Conservation (phyloP, 192 early-diverging fungal genomes). For the Glomus cerebriforme region DNA sequence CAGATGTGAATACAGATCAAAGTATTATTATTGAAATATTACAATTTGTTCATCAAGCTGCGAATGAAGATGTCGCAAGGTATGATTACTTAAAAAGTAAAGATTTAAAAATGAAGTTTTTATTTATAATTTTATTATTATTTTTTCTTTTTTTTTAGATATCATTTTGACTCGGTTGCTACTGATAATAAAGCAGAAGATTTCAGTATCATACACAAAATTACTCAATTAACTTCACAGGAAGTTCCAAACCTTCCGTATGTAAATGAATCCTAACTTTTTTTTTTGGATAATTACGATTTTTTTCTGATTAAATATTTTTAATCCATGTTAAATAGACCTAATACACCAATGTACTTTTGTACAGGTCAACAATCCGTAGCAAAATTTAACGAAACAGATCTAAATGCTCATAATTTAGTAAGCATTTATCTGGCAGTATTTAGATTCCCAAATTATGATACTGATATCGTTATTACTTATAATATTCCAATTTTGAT, state of each 20-base stretch:
- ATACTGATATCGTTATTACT: constrained; percentile 78
- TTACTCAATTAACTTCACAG: constrained; percentile 41
- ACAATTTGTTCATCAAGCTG: constrained; percentile 57
- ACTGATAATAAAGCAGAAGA: constrained; percentile 72
- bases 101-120: not conserved
- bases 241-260: constrained; percentile 60
- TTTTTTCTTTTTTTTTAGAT: constrained; percentile 42
- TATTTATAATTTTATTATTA: not conserved
- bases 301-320: constrained; percentile 5
- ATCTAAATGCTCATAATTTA: constrained; percentile 54
- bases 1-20: constrained; percentile 65
- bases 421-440: constrained; percentile 73
- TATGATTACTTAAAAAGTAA: constrained; percentile 39
- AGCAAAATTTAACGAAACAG: constrained; percentile 78
- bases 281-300: not conserved
- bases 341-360: constrained; percentile 47
- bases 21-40: constrained; percentile 89
- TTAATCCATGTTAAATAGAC: not conserved
- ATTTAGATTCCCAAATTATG: constrained; percentile 64
- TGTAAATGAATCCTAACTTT: constrained; percentile 24
- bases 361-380: constrained; percentile 68
- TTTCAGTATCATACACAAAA: constrained; percentile 45
- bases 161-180: constrained; percentile 81
- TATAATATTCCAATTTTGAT: constrained; percentile 70
- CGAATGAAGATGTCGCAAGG: constrained; percentile 53